These are phyloP conservation scores for Echium plantagineum DNA, from an alignment of 257 asterid species.

Conservation along the genomic window DNA sequence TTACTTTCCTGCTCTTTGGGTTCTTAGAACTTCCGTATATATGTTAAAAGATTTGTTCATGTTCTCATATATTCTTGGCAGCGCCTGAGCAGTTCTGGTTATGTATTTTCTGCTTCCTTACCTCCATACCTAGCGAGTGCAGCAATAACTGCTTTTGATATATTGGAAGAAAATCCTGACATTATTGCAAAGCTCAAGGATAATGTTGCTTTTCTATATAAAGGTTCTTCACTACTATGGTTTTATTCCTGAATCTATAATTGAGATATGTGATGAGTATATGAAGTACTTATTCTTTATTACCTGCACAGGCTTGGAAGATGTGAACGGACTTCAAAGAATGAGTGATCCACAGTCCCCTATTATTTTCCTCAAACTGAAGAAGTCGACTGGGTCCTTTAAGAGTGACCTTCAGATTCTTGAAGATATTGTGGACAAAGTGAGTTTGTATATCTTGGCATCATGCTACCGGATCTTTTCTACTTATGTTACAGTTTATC, in stretches of 20 bases:
- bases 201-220: constrained; percentile 36
- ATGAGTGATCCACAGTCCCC: constrained; percentile 4
- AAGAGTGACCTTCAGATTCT: constrained; percentile 7
- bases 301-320: neutral
- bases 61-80: constrained; percentile 19
- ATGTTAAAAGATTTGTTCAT: constrained; percentile 1
- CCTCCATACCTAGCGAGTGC: constrained; percentile 96
- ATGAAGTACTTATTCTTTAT: neutral
- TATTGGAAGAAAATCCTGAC: constrained; percentile 61
- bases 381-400: constrained; percentile 47
- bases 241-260: too few species aligned
- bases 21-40: too few species aligned
- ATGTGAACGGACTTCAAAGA: neutral
- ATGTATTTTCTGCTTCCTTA: constrained; percentile 87
- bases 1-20: too few species aligned
- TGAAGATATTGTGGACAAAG: constrained; percentile 49
- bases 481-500: neutral
- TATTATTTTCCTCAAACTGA: neutral
- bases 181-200: constrained; percentile 49
- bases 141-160: constrained; percentile 75
- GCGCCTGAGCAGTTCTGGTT: constrained; percentile 92
- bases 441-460: constrained; percentile 17
- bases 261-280: too few species aligned
- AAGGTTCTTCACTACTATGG: constrained; percentile 27
- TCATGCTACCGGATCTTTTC: neutral